A percentile compares a stretch with the other conserved stretches of the same genome.
Conservation (phyloP, 345 rosid species). For the Murraya paniculata region DNA sequence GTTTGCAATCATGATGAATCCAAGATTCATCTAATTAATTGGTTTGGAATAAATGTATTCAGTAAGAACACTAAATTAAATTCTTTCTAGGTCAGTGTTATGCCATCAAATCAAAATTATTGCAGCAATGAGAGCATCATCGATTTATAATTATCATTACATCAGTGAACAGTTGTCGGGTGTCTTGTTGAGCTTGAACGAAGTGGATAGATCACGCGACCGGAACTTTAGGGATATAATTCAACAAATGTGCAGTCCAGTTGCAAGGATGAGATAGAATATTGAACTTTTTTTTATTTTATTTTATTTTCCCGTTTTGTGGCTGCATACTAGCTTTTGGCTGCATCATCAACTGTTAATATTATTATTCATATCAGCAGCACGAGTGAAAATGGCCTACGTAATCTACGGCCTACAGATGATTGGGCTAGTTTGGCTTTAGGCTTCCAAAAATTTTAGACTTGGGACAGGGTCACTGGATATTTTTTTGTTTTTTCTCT, state of each 20-base stretch:
- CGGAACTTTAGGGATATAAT: conserved; percentile 8
- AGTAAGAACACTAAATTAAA: neutral
- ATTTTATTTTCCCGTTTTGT: neutral
- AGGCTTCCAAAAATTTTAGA: too few relatives aligned
- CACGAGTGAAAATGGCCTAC: neutral
- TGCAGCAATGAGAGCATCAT: neutral
- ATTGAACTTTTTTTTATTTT: neutral
- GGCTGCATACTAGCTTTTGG: neutral
- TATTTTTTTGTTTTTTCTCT: too few relatives aligned
- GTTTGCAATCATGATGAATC: too few relatives aligned
- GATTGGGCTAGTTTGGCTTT: neutral
- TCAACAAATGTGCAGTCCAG: neutral
- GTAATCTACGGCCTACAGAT: neutral
- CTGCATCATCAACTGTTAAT: neutral
- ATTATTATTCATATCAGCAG: neutral
- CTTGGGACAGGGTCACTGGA: neutral
- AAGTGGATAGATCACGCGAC: conserved; percentile 6
- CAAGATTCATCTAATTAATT: neutral
- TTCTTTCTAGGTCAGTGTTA: neutral
- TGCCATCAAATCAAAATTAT: neutral
- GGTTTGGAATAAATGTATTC: neutral
- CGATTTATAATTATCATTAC: too few relatives aligned
- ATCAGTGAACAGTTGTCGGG: neutral
- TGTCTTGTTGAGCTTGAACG: neutral
- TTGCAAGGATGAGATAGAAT: neutral